Conservation (phyloP, 352 stramenopile species). For the Phytophthora hybrid region DNA sequence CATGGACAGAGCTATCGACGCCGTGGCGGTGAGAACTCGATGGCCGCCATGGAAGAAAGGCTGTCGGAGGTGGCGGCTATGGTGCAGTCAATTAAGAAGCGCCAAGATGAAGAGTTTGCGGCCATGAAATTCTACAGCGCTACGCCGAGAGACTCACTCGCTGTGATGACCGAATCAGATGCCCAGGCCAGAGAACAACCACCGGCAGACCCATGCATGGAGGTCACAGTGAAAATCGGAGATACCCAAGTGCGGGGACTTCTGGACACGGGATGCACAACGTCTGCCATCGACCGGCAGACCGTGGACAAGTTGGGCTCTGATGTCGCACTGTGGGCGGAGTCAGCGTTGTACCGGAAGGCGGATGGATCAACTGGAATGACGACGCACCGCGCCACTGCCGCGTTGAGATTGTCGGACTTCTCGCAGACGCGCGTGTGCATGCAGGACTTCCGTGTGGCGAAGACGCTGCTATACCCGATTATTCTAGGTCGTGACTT, state of each 20-base stretch:
- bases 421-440: not conserved
- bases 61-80: too few species aligned
- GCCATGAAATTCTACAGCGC: too few species aligned
- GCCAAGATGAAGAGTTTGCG: too few species aligned
- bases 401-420: not conserved
- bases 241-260: not conserved
- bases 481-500: not conserved
- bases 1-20: too few species aligned
- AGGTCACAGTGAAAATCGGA: not conserved
- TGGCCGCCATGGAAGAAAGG: too few species aligned
- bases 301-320: not conserved
- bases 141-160: too few species aligned
- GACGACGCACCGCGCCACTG: not conserved
- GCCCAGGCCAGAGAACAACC: too few species aligned
- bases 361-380: not conserved
- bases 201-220: not conserved
- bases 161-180: too few species aligned
- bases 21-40: too few species aligned
- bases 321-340: not conserved
- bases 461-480: not conserved
- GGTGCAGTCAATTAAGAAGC: too few species aligned
- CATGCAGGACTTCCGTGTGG: not conserved
- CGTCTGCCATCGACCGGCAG: not conserved
- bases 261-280: not conserved
- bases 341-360: not conserved